A percentile compares a stretch with the other conserved stretches of the same genome.
These are phyloP conservation scores for Lipomyces sp. DNA, from an alignment of 805 yeast species.

Conservation along the genomic window DNA sequence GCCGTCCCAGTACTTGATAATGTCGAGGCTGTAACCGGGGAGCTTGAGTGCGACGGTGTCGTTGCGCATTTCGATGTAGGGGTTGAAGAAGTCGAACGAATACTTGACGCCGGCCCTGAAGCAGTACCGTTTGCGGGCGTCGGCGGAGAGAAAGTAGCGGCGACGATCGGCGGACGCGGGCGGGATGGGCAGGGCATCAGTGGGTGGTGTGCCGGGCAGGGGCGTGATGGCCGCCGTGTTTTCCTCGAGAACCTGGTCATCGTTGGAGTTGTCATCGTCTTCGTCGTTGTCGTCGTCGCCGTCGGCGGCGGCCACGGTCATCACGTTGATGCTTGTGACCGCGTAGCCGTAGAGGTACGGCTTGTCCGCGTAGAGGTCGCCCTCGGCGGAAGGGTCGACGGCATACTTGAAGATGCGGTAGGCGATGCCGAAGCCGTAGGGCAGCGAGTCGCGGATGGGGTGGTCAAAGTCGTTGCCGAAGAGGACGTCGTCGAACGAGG, in stretches of 20 bases:
- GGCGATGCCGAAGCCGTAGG: slow-evolving; percentile 55
- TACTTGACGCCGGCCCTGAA: slow-evolving; percentile 45
- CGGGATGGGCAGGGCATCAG: slow-evolving; percentile 6
- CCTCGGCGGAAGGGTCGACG: slow-evolving; percentile 63
- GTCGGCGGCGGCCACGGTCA: slow-evolving; percentile 35
- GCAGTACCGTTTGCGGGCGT: slow-evolving; percentile 42
- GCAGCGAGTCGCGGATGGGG: slow-evolving; percentile 58
- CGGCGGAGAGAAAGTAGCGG: slow-evolving; percentile 43
- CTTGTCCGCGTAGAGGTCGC: slow-evolving; percentile 56
- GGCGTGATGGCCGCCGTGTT: not conserved
- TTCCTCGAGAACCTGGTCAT: not conserved
- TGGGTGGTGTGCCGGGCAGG: not conserved
- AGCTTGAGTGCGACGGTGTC: slow-evolving; percentile 51
- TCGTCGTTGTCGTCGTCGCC: not conserved
- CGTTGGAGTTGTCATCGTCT: slow-evolving; percentile 9
- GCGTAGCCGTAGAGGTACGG: slow-evolving; percentile 66
- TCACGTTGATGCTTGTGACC: slow-evolving; percentile 52
- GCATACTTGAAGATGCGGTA: slow-evolving; percentile 53
- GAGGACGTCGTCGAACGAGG: slow-evolving; percentile 43
- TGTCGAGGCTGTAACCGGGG: slow-evolving; percentile 47
- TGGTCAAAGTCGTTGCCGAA: slow-evolving; percentile 66
- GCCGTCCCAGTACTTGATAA: slow-evolving; percentile 39
- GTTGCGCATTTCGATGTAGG: slow-evolving; percentile 46
- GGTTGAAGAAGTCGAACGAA: slow-evolving; percentile 53
- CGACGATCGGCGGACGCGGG: slow-evolving; percentile 41